Conservation (phyloP, 2,329 filamentous ascomycete genomes). For the Botryotinia calthae region DNA sequence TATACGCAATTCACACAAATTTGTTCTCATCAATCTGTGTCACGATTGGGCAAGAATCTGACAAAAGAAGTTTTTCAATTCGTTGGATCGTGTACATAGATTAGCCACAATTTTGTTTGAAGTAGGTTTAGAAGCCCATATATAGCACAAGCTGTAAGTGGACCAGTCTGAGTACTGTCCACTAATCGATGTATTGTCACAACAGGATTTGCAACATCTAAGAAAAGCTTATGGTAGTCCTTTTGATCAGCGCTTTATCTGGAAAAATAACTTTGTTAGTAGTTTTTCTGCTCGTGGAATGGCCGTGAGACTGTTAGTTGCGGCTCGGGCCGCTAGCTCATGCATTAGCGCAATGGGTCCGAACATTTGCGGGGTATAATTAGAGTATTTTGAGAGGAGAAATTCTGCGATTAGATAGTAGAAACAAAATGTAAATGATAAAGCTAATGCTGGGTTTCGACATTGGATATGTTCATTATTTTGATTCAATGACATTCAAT, state of each 20-base stretch:
- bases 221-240: background rate
- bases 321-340: background rate
- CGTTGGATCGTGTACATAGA: background rate
- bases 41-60: too few species aligned
- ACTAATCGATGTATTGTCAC: background rate
- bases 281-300: background rate
- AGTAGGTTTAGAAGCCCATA: background rate
- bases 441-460: background rate
- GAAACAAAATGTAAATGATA: rapidly evolving
- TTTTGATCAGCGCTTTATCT: background rate
- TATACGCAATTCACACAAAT: background rate
- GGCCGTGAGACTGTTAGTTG: background rate
- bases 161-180: background rate
- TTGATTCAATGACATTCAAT: background rate
- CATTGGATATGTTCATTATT: background rate
- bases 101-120: too few species aligned
- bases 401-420: background rate
- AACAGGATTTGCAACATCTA: background rate
- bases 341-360: background rate
- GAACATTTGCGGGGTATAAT: background rate
- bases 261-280: background rate
- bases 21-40: background rate
- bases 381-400: too few species aligned
- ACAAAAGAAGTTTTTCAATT: background rate
- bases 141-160: background rate